Conservation (phyloP, 768 basidiomycete genomes). For the Tulasnella sp. region DNA sequence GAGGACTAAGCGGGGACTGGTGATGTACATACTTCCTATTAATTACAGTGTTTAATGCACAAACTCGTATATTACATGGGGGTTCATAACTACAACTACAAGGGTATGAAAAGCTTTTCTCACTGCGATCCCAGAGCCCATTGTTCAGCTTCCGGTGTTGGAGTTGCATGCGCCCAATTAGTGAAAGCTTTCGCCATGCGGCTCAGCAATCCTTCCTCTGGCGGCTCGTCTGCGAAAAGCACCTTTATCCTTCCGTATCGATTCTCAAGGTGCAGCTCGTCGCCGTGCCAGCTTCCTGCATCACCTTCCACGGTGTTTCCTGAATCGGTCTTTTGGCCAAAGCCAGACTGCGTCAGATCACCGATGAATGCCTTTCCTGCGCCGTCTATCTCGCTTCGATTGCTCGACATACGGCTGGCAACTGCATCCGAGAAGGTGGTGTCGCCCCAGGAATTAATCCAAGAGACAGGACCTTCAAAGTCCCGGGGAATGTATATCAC, state of each 20-base stretch:
- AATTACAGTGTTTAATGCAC: background rate
- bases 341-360: conserved; percentile 6
- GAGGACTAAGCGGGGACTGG: conserved; percentile 12
- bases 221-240: conserved; percentile 19
- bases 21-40: background rate
- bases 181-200: background rate
- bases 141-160: background rate
- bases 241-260: conserved; percentile 26
- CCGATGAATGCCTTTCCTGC: conserved; percentile 30
- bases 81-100: background rate
- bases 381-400: conserved; percentile 7
- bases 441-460: conserved; percentile 27
- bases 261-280: conserved; percentile 12
- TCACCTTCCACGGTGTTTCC: background rate
- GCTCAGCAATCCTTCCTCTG: conserved; percentile 5
- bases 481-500: conserved; percentile 23
- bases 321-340: background rate
- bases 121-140: background rate
- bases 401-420: background rate
- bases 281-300: conserved; percentile 17
- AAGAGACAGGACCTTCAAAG: conserved; percentile 34
- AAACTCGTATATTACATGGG: background rate
- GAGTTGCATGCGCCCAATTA: background rate
- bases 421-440: conserved; percentile 32
- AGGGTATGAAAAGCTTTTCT: background rate